Percentiles rank a stretch among this genome's conserved stretches.
Evolutionary conservation across 306 rosid species (phyloP).

Genomic region (Pyrus pyrifolia): DNA sequence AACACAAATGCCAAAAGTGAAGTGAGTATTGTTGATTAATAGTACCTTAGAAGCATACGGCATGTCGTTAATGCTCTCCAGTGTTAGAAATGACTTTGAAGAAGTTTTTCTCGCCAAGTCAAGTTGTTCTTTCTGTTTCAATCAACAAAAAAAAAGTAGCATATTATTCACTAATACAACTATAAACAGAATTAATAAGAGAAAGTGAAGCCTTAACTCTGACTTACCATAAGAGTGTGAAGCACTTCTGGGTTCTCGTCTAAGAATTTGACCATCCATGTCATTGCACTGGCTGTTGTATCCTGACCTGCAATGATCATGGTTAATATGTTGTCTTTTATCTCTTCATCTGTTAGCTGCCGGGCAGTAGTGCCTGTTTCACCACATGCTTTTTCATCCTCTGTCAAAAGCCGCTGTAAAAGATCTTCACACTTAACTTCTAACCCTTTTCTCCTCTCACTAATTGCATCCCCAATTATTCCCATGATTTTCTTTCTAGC

Average conservation of each 20-base stretch:
- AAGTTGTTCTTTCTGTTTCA: constrained; percentile 59
- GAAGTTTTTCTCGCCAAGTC: constrained; percentile 21
- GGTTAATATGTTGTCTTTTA: constrained; percentile 72
- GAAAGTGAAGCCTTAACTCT: not conserved
- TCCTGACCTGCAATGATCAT: constrained; percentile 90
- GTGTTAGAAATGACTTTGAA: constrained; percentile 27
- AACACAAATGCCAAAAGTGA: not conserved
- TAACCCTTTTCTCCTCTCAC: constrained; percentile 44
- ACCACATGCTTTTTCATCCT: constrained; percentile 13
- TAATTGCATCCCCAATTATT: constrained; percentile 42
- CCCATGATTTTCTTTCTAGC: constrained; percentile 61
- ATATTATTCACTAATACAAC: not conserved
- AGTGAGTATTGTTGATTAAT: not conserved
- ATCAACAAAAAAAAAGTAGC: constrained; percentile 1
- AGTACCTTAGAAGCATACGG: constrained; percentile 61
- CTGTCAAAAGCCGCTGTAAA: constrained; percentile 42
- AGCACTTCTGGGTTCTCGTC: constrained; percentile 62
- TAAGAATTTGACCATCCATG: constrained; percentile 88
- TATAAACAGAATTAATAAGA: not conserved
- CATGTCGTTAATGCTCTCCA: constrained; percentile 63
- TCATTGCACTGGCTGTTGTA: constrained; percentile 73
- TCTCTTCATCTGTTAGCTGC: constrained; percentile 51
- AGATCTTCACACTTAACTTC: constrained; percentile 36
- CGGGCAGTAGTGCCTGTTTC: constrained; percentile 8
- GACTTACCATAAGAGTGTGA: constrained; percentile 41